Evolutionary conservation across 805 yeast species (phyloP), one percentile per base, ranked within the genome.

Genomic region (Babjeviella inositovora): DNA sequence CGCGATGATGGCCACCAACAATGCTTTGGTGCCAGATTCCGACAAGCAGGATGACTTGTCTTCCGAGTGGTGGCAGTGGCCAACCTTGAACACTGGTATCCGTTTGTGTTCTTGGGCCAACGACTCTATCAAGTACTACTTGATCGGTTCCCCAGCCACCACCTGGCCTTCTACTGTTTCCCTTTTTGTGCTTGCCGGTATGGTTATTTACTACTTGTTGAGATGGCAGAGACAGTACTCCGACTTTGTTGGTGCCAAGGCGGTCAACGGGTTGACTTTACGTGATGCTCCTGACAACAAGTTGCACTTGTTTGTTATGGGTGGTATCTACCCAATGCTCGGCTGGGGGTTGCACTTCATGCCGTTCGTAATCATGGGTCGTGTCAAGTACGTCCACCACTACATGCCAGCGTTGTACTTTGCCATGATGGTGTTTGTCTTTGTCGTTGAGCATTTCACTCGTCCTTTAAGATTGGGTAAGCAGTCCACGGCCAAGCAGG

Each of bases 1-100:
- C 40, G 90, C 87, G 2, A 79, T 79, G 93, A 77, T 77, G 70
- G 79, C 87, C 6, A 72, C 87, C 8, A 79, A 79, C 43, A 79
- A 75, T 37, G 92, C 87, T 0, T 56, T 79, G 36, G 62, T 79
- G 15, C 87, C 90, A 6, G 92, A 79, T 41, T 51, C 57, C 3
- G 90, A 79, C 37, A 77, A 76, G 37, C 65, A 54, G 32, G 93
- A 79, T 39, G 62, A 60, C 27, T 51, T 79, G 28, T 71, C 84
- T 2, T 73, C 87, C 9, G 46, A 58, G 26, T 77, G 80, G 45
- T 79, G 90, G 87, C 79, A 79, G 54, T 79, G 93, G 93, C 93
- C 93, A 23, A 64, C 73, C n/a, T 55, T 77, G 39, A 59, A 70
- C 29, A 63, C 57, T 22, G 93, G 93, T 28, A 62, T 79, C 33